A percentile compares a stretch with the other conserved stretches of the same genome.
Evolutionary conservation across 2,329 filamentous ascomycete species (phyloP).

Genomic region (Penicillium sp.): DNA sequence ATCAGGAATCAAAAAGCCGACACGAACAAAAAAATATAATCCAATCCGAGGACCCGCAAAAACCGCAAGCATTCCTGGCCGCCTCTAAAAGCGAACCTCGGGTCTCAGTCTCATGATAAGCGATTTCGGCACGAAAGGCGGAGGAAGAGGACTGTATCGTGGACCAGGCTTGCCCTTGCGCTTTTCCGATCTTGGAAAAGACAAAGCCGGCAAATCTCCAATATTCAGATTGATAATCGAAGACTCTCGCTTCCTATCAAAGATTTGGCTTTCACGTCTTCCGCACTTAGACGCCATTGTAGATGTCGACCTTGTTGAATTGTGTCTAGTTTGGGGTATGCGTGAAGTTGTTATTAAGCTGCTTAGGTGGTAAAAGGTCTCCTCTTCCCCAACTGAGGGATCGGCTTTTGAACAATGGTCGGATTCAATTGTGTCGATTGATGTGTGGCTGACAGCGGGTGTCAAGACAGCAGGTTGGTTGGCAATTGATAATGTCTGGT

Average conservation of each 20-base stretch:
- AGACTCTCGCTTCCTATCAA: conserved; percentile 19
- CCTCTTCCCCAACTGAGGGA: conserved; percentile 6
- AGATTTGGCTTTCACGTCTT: not conserved
- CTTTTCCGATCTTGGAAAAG: conserved; percentile 3
- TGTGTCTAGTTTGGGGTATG: conserved; percentile 2
- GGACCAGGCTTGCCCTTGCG: conserved; percentile 14
- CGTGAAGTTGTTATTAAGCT: conserved; percentile 24
- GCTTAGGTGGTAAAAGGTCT: conserved; percentile 23
- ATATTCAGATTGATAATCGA: conserved; percentile 21
- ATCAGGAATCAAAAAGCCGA: not conserved
- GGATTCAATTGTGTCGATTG: not conserved
- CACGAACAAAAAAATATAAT: not conserved
- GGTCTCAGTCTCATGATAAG: conserved; percentile 18
- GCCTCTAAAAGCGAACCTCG: conserved; percentile 20
- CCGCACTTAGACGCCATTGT: conserved; percentile 1
- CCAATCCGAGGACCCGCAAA: not conserved
- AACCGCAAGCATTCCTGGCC: too few species aligned
- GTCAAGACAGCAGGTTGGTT: conserved; percentile 15
- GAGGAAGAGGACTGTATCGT: conserved; percentile 22
- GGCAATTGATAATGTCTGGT: conserved; percentile 15
- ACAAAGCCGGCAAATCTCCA: conserved; percentile 13
- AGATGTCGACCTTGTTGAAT: not conserved
- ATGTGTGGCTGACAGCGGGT: conserved; percentile 9
- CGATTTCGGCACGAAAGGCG: conserved; percentile 13
- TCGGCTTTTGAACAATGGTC: not conserved